phyloP scores from a whole-genome alignment of 2,329 filamentous ascomycete species.

The Ophiostoma tasmaniense region DNA sequence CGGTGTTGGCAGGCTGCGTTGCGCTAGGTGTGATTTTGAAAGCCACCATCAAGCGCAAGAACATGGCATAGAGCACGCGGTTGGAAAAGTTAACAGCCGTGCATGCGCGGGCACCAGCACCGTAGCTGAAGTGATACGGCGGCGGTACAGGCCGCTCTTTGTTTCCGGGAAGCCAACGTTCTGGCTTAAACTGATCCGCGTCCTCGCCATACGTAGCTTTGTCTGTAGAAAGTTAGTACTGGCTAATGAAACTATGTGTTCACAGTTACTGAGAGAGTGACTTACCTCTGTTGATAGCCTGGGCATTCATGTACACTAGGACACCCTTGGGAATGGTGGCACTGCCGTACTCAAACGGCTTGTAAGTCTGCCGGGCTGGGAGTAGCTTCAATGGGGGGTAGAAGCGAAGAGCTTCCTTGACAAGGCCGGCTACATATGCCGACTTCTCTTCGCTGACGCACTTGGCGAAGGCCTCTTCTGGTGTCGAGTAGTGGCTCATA shows the following conservation, averaged over 20 bases:
- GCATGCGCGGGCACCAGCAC: conserved; percentile 42
- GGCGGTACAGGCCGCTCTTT: conserved; percentile 43
- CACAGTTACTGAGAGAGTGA: neutral
- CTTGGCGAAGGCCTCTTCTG: neutral
- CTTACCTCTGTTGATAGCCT: neutral
- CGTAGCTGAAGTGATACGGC: conserved; percentile 48
- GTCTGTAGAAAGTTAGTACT: neutral
- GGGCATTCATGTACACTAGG: neutral
- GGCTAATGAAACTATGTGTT: neutral
- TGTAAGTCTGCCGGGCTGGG: neutral
- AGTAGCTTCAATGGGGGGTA: neutral
- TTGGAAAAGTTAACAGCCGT: conserved; percentile 9
- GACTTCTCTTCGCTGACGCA: neutral
- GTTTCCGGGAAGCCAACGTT: conserved; percentile 49
- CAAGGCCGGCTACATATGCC: neutral
- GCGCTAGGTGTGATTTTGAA: conserved; percentile 7
- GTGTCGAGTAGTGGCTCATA: neutral
- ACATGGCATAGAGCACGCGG: conserved; percentile 13
- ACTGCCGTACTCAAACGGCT: neutral
- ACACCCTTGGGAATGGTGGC: neutral
- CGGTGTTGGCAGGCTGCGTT: neutral
- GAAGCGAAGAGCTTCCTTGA: neutral
- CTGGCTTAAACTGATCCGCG: conserved; percentile 24
- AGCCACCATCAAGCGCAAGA: conserved; percentile 9
- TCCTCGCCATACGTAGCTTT: neutral